Percentiles rank a stretch among this genome's conserved stretches.
Evolutionary conservation across 192 early-diverging fungal species (phyloP).

Genomic region (Diversispora eburnea): DNA sequence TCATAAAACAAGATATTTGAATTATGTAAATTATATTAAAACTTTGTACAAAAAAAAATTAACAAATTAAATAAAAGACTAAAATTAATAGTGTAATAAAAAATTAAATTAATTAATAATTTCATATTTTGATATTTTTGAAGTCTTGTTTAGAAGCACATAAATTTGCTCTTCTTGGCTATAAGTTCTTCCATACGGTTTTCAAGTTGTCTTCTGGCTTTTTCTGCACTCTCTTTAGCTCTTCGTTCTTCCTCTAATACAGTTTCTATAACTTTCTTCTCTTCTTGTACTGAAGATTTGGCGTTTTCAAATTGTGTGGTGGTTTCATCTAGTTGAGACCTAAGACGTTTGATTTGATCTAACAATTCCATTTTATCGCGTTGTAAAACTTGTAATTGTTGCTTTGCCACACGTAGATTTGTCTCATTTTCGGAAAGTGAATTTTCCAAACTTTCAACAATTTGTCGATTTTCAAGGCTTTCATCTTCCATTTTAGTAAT

Average conservation of each 20-base stretch:
- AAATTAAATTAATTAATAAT: no score
- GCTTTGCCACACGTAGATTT: conserved; percentile 36
- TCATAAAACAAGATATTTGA: no score
- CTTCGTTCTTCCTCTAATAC: conserved; percentile 41
- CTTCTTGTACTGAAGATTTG: conserved; percentile 32
- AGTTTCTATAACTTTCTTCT: conserved; percentile 38
- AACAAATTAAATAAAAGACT: no score
- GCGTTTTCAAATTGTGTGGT: conserved; percentile 30
- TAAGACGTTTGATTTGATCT: conserved; percentile 39
- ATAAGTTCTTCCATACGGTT: conserved; percentile 57
- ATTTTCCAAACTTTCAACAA: conserved; percentile 35
- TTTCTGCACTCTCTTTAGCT: conserved; percentile 52
- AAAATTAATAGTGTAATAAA: no score
- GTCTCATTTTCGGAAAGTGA: conserved; percentile 46
- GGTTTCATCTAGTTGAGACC: conserved; percentile 35
- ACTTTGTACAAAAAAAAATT: no score
- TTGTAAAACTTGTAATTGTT: conserved; percentile 37
- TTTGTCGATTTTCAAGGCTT: conserved; percentile 35
- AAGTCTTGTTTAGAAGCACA: conserved; percentile 44
- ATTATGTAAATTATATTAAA: no score
- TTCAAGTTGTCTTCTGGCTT: conserved; percentile 47
- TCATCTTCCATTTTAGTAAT: conserved; percentile 39
- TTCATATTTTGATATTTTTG: no score
- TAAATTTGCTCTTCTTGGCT: conserved; percentile 55
- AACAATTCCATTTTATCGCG: conserved; percentile 37